Base-by-base conservation (phyloP, 2,329 filamentous ascomycete genomes). In the Byssochlamys sp. region DNA sequence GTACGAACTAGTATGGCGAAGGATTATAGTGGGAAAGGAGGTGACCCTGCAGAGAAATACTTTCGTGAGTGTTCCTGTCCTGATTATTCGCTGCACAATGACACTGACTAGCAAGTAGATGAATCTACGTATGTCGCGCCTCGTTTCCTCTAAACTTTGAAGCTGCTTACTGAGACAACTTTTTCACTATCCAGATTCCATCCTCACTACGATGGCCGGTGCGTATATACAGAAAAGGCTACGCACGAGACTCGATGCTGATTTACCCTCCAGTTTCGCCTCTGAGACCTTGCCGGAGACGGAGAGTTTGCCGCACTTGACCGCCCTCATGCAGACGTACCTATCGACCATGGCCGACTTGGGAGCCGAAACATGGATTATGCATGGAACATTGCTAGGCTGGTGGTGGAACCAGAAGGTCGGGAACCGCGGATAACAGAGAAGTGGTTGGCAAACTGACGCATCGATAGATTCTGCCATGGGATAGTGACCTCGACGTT, bases 381-480 rank as follows among this genome's bases (percentile, higher is more conserved):
- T 84, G 80, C 83, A 85, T 62, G 82, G 83, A 11, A 80, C 79
- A 4, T 69, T 85, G 48, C 71, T 85, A 14, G 81, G 81, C 35
- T 85, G 83, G 82, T 85, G 80, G 78, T 85, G 83, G 83, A 84
- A 84, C 62, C 75, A 78, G 55, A 77, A 78, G 68, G 74, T 76
- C 57, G 54, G 62, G 27, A 31, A 11, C n/a, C 52, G 28, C 2
- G 19, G 55, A 28, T 54, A 14, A 53, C 50, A 56, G 24, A 51
- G 5, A 55, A 4, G 9, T 6, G 19, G 11, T 12, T 29, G 19
- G 25, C 25, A n/a, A 27, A 14, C 48, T 51, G 12, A 55, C 28
- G 39, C 25, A 25, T 52, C 35, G 26, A n/a, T 52, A 77, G 65
- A 79, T 84, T 63, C 77, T 85, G 69, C 82, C 82, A 2, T 85